Conservation (phyloP, 2,329 filamentous ascomycete genomes). For the Colletotrichum phormii region DNA sequence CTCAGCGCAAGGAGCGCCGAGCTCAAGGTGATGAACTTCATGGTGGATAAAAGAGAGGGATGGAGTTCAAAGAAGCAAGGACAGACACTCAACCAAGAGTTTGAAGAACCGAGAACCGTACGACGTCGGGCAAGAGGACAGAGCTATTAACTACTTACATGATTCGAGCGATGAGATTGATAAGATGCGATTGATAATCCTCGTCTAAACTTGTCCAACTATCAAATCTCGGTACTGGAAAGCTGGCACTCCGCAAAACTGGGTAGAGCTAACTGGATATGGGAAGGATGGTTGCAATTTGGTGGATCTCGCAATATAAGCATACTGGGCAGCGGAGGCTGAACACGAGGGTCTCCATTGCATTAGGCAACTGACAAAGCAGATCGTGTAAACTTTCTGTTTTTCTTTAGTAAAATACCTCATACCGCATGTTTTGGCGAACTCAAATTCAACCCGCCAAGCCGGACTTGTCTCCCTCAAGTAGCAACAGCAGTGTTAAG, state of each 20-base stretch:
- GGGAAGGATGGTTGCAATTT: background rate
- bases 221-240: background rate
- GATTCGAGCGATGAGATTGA: constrained; percentile 24
- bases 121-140: background rate
- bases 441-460: background rate
- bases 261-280: background rate
- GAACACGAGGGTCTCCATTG: background rate
- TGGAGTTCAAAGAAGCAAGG: background rate
- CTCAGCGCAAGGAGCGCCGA: constrained; percentile 28
- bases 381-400: background rate
- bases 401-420: constrained; percentile 12
- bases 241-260: background rate
- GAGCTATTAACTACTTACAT: background rate
- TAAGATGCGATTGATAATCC: constrained; percentile 8
- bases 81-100: constrained; percentile 2
- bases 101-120: background rate
- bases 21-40: constrained; percentile 26
- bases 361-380: background rate
- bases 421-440: constrained; percentile 3
- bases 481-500: background rate
- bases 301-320: constrained; percentile 12
- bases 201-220: background rate
- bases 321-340: background rate
- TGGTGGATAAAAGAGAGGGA: constrained; percentile 2
- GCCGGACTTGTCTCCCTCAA: background rate